Conservation (phyloP, 768 basidiomycete genomes). For the Pleurotus cornucopiae region DNA sequence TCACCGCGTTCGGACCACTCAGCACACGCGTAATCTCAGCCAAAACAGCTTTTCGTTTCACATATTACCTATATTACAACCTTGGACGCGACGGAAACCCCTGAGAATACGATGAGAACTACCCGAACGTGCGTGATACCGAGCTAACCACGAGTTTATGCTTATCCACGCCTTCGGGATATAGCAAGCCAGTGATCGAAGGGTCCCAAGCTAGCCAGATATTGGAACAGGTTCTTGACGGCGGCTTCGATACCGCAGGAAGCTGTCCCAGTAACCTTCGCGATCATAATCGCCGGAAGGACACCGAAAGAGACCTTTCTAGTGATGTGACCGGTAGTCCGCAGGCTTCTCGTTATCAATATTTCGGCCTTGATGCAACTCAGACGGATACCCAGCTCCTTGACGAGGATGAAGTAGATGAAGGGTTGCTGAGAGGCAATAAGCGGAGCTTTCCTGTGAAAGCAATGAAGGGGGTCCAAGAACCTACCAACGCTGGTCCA, state of each 20-base stretch:
- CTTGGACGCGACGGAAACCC: background rate
- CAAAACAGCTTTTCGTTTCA: too few species aligned
- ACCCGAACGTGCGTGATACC: background rate
- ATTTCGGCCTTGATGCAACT: constrained; percentile 52
- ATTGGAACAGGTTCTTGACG: constrained; percentile 39
- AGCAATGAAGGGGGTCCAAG: background rate
- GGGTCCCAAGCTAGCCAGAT: constrained; percentile 57
- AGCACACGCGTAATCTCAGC: too few species aligned
- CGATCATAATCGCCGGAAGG: constrained; percentile 16
- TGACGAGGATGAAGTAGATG: constrained; percentile 26
- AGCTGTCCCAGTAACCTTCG: constrained; percentile 13
- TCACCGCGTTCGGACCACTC: too few species aligned
- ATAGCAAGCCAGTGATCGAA: constrained; percentile 30
- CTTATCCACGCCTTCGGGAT: background rate
- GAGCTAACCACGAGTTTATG: background rate
- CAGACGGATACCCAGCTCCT: constrained; percentile 47
- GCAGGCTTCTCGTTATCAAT: constrained; percentile 44
- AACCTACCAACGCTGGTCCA: background rate
- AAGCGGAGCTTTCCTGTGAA: constrained; percentile 16
- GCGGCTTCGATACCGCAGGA: constrained; percentile 16
- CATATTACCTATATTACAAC: too few species aligned
- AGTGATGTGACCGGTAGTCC: background rate
- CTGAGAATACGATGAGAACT: background rate
- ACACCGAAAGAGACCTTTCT: constrained; percentile 4
- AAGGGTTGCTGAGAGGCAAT: constrained; percentile 55